Conservation (phyloP, 2,329 filamentous ascomycete genomes). For the Paecilomyces dactylethromorphus region DNA sequence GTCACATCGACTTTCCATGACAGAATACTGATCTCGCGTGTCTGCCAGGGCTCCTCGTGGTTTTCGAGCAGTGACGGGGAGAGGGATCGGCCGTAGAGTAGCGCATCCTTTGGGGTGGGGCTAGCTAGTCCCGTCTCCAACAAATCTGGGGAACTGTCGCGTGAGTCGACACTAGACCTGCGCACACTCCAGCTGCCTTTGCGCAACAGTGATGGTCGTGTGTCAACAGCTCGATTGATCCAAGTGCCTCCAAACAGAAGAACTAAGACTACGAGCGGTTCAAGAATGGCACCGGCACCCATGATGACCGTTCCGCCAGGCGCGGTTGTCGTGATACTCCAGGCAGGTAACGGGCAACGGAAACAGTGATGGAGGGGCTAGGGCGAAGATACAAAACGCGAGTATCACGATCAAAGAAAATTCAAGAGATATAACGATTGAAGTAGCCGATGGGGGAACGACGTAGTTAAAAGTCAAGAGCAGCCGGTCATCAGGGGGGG, state of each 20-base stretch:
- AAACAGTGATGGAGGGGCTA: not conserved
- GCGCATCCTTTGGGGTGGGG: slow-evolving; percentile 27
- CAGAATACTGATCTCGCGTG: slow-evolving; percentile 42
- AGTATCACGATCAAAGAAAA: not conserved
- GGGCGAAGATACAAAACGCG: not conserved
- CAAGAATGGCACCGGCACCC: slow-evolving; percentile 53
- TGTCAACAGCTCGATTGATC: slow-evolving; percentile 49
- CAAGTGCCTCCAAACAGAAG: slow-evolving; percentile 57
- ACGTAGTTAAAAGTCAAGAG: not conserved
- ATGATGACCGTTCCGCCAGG: slow-evolving; percentile 23
- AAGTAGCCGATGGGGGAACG: not conserved
- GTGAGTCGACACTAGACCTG: slow-evolving; percentile 12
- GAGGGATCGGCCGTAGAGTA: slow-evolving; percentile 23
- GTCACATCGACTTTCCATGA: slow-evolving; percentile 43
- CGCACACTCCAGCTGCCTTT: slow-evolving; percentile 11
- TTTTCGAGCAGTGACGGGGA: slow-evolving; percentile 37
- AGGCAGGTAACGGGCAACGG: not conserved
- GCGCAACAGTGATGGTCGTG: slow-evolving; percentile 15
- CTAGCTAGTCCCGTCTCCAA: slow-evolving; percentile 36
- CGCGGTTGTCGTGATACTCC: not conserved
- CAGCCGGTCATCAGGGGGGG: not conserved
- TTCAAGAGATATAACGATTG: not conserved
- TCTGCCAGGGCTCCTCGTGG: slow-evolving; percentile 45
- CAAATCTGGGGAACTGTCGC: slow-evolving; percentile 28
- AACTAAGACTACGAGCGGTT: slow-evolving; percentile 55